Evolutionary conservation across 352 stramenopile genomes (phyloP).

Genomic region (Peronospora belbahrii): DNA sequence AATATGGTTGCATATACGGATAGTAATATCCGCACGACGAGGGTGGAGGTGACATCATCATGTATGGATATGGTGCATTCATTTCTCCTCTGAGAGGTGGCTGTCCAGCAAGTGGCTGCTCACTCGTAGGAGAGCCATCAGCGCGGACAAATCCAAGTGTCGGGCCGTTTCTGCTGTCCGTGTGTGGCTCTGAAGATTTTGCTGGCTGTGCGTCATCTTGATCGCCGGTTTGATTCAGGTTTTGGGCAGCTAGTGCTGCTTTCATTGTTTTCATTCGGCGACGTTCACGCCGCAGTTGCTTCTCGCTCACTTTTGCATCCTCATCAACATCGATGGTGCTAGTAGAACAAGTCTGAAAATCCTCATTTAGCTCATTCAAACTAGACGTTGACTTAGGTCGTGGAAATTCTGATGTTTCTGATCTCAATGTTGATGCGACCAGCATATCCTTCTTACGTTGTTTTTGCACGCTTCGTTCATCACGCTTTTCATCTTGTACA

Average conservation of each 20-base stretch:
- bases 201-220: not conserved
- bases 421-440: conserved; percentile 2
- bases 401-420: conserved; percentile 8
- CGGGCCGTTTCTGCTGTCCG: conserved; percentile 5
- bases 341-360: conserved; percentile 3
- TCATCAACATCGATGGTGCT: conserved; percentile 17
- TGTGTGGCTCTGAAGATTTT: not conserved
- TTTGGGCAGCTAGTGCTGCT: conserved; percentile 30
- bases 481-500: conserved; percentile 11
- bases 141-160: not conserved
- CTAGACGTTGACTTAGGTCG: conserved; percentile 6
- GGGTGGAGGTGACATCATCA: conserved; percentile 21
- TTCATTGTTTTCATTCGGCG: conserved; percentile 31
- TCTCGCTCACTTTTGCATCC: conserved; percentile 17
- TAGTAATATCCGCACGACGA: conserved; percentile 37
- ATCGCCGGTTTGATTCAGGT: conserved; percentile 8
- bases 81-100: conserved; percentile 19
- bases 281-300: conserved; percentile 28
- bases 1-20: conserved; percentile 26
- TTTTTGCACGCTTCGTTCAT: conserved; percentile 19
- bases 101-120: conserved; percentile 7
- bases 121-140: conserved; percentile 7
- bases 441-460: conserved; percentile 19
- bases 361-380: conserved; percentile 2
- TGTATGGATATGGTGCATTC: conserved; percentile 33